Evolutionary conservation across 441 rosid species (phyloP).

Genomic region (Populus trichocarpa): DNA sequence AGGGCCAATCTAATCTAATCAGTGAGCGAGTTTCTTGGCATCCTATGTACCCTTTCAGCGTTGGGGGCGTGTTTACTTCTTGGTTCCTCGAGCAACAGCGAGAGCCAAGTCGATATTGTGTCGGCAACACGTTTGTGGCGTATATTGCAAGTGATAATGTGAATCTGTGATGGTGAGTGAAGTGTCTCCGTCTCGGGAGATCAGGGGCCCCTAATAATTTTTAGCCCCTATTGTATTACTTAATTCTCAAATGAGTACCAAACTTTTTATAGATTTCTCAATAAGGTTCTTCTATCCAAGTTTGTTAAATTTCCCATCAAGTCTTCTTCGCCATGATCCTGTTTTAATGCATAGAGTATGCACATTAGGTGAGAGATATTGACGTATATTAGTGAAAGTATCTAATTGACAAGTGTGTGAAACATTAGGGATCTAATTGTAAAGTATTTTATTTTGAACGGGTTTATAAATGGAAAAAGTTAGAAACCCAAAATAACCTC

Average conservation of each 20-base stretch:
- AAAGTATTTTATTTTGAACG: neutral
- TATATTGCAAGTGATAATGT: too few relatives aligned
- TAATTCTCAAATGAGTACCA: neutral
- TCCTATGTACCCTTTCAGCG: neutral
- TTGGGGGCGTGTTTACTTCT: neutral
- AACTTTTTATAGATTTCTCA: neutral
- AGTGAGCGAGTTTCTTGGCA: neutral
- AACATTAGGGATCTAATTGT: neutral
- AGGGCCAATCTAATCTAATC: neutral
- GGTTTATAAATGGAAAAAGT: too few relatives aligned
- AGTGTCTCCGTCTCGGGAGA: too few relatives aligned
- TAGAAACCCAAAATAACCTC: neutral
- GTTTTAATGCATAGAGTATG: neutral
- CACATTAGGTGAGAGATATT: neutral
- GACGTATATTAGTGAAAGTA: neutral
- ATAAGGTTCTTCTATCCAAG: too few relatives aligned
- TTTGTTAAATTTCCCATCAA: too few relatives aligned
- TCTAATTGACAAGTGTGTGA: neutral
- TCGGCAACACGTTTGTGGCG: neutral
- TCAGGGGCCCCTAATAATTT: too few relatives aligned
- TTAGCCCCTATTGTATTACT: neutral
- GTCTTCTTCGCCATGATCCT: neutral
- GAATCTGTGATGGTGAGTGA: too few relatives aligned
- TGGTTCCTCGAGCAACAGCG: neutral
- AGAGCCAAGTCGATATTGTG: too few relatives aligned